A percentile compares a stretch with the other conserved stretches of the same genome.
Conservation (phyloP, 2,329 filamentous ascomycete genomes). For the Cadophora gregata region DNA sequence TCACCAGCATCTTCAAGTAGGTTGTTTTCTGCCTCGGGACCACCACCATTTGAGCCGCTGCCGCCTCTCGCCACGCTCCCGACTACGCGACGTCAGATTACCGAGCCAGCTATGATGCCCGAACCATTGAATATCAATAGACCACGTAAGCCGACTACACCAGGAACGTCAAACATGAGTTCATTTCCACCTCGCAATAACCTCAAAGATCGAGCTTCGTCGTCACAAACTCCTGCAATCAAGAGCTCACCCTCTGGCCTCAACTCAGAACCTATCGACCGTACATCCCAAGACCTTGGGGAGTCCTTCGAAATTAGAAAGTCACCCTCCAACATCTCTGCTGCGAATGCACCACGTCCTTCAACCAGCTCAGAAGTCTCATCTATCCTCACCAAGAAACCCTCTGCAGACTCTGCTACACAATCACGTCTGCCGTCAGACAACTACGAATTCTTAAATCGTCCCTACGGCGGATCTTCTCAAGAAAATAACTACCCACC, state of each 20-base stretch:
- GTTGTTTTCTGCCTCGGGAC: background rate
- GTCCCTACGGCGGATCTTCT: background rate
- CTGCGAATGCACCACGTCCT: background rate
- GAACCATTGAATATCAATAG: constrained; percentile 14
- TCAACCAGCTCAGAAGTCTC: background rate
- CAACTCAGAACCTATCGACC: background rate
- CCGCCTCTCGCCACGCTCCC: constrained; percentile 11
- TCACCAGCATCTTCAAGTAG: background rate
- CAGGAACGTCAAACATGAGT: constrained; percentile 12
- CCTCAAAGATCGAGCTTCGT: background rate
- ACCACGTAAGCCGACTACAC: constrained; percentile 7
- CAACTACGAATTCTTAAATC: constrained; percentile 15
- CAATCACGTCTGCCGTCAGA: constrained; percentile 3
- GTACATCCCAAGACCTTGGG: background rate
- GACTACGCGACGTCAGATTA: background rate
- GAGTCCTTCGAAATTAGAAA: background rate
- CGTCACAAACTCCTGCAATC: background rate
- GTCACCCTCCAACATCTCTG: background rate
- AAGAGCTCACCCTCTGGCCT: background rate
- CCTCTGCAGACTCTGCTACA: background rate
- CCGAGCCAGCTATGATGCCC: constrained; percentile 9
- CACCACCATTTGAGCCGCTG: background rate
- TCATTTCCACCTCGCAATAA: constrained; percentile 10
- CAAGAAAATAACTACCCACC: background rate
- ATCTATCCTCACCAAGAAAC: background rate